Evolutionary conservation across 495 filamentous ascomycete genomes (phyloP), one percentile per base, ranked within the genome.

Genomic region (Zalerion maritima): DNA sequence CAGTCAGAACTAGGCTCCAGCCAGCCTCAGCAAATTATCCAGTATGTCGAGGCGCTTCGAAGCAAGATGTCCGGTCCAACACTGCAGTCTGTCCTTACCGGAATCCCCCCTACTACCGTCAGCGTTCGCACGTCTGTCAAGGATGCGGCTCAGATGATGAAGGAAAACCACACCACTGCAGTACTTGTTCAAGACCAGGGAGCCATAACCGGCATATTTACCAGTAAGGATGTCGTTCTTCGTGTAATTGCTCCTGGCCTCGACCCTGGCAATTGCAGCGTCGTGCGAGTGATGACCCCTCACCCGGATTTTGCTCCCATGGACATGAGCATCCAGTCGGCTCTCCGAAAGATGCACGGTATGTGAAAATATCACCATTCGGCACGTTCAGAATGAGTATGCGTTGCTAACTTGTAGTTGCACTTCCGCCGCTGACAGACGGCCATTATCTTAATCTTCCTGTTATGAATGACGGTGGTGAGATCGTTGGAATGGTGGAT

Each of bases 401-500:
- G n/a, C n/a, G n/a, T n/a, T n/a, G n/a, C n/a, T n/a, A n/a, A n/a
- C n/a, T n/a, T n/a, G n/a, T n/a, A n/a, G n/a, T n/a, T n/a, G n/a
- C n/a, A n/a, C n/a, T n/a, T n/a, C n/a, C n/a, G n/a, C n/a, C n/a
- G n/a, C 17, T 13, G 9, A 19, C 37, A 89, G 89, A 97, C 66
- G 89, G 89, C 14, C 89, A 97, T 52, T 97, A 97, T 45, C 72
- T 97, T 14, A 97, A 97, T 50, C 63, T 97, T 15, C 89, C 89
- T 6, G 89, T 97, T 18, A 97, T 97, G 89, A 94, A 94, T 53
- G 83, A 93, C 31, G 63, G 67, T 29, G 91, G 86, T 38, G 91
- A 97, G 48, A 97, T 97, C 50, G 86, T 97, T 16, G 89, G 89
- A 36, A 97, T 97, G 89, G 89, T 96, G 5, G 89, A 97, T 55